Evolutionary conservation across 129 eudicot genomes (phyloP).

Genomic region (Logfia minima): DNA sequence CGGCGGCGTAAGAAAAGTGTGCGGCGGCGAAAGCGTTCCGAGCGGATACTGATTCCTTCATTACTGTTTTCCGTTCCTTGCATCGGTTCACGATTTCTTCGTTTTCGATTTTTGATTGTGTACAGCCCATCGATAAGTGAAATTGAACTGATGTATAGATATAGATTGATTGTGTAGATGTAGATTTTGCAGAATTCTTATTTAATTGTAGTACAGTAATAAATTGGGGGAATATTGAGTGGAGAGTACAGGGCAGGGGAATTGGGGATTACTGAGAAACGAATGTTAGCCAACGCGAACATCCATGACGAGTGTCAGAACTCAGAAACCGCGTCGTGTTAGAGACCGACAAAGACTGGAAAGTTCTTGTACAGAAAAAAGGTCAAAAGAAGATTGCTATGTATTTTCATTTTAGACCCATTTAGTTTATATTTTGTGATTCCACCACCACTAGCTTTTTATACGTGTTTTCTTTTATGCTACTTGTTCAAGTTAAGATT

Average conservation of each 20-base stretch:
- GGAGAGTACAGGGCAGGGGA: neutral
- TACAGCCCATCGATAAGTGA: conserved; percentile 61
- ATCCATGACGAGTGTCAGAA: neutral
- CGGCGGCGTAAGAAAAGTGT: conserved; percentile 70
- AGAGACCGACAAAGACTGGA: conserved; percentile 27
- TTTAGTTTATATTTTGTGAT: conserved; percentile 1
- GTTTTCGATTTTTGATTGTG: conserved; percentile 95
- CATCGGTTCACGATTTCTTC: conserved; percentile 83
- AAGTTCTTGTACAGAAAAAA: conserved; percentile 26
- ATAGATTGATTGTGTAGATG: neutral
- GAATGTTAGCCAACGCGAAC: conserved; percentile 25
- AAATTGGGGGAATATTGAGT: neutral
- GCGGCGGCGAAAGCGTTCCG: conserved; percentile 97
- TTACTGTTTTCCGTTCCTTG: conserved; percentile 67
- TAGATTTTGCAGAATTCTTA: neutral
- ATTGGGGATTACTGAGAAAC: conserved; percentile 22
- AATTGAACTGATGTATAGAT: neutral
- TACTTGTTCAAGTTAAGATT: neutral
- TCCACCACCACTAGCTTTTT: neutral
- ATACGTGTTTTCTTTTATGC: neutral
- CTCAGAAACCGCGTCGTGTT: conserved; percentile 27
- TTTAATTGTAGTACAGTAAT: neutral
- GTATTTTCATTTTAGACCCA: conserved; percentile 15
- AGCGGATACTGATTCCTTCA: conserved; percentile 76
- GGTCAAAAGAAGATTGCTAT: conserved; percentile 26